Conservation (phyloP, 2,329 filamentous ascomycete species). For the Talaromyces sp. region DNA sequence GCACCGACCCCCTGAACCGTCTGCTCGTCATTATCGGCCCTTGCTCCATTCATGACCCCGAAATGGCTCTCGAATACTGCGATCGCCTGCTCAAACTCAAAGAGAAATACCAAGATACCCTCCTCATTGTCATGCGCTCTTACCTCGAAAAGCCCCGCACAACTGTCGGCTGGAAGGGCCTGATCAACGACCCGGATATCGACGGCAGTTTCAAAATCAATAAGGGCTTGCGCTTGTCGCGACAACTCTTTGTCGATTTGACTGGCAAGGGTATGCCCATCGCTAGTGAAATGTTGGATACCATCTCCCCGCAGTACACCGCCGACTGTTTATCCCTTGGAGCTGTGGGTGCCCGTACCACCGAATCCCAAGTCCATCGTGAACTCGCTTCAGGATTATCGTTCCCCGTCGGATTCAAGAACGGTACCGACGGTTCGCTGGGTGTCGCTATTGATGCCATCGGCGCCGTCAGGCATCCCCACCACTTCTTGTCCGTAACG, state of each 20-base stretch:
- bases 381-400: constrained; percentile 90
- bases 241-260: constrained; percentile 89
- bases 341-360: constrained; percentile 92
- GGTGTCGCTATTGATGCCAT: constrained; percentile 93
- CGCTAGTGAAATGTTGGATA: constrained; percentile 96
- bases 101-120: constrained; percentile 82
- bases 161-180: constrained; percentile 96
- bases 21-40: constrained; percentile 83
- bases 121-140: constrained; percentile 94
- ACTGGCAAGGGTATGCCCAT: constrained; percentile 92
- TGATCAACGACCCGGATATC: constrained; percentile 98
- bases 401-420: constrained; percentile 99
- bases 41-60: constrained; percentile 94
- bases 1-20: constrained; percentile 54
- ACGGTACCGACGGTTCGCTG: constrained; percentile 89
- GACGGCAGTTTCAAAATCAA: constrained; percentile 99
- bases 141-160: constrained; percentile 99
- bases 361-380: constrained; percentile 91
- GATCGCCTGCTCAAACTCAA: constrained; percentile 74
- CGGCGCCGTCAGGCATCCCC: constrained; percentile 82
- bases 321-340: constrained; percentile 89
- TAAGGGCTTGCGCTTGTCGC: constrained; percentile 82
- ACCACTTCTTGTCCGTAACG: constrained; percentile 96
- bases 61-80: constrained; percentile 89
- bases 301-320: constrained; percentile 94